These are phyloP conservation scores for Sporisorium sorghi DNA, from an alignment of 1,284 basidiomycete species.

Conservation along the genomic window DNA sequence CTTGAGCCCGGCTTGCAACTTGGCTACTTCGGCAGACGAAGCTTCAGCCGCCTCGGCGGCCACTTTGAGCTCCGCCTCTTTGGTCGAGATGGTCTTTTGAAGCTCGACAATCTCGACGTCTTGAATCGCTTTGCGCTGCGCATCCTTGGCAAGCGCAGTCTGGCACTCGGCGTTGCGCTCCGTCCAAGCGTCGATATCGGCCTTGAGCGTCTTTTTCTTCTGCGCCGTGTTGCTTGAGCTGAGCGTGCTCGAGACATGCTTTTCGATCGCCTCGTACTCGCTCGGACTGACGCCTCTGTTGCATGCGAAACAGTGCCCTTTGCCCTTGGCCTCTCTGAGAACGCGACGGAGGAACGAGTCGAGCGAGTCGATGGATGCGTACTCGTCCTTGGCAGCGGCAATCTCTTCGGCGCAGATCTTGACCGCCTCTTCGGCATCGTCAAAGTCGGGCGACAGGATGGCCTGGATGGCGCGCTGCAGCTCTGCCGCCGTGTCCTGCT, in stretches of 20 bases:
- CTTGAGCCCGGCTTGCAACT: slow-evolving; percentile 42
- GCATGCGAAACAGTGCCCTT: slow-evolving; percentile 82
- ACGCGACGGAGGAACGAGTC: slow-evolving; percentile 76
- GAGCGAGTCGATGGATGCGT: slow-evolving; percentile 66
- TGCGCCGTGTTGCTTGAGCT: slow-evolving; percentile 70
- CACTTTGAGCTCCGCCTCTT: slow-evolving; percentile 70
- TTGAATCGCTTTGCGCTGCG: slow-evolving; percentile 48
- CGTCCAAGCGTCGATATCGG: slow-evolving; percentile 72
- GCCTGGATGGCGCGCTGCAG: slow-evolving; percentile 73
- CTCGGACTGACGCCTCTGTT: slow-evolving; percentile 77
- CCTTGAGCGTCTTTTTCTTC: slow-evolving; percentile 76
- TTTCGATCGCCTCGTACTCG: slow-evolving; percentile 72
- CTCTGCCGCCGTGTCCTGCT: slow-evolving; percentile 69
- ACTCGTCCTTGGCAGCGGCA: slow-evolving; percentile 52
- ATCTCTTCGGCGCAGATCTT: slow-evolving; percentile 75
- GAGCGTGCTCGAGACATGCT: slow-evolving; percentile 58
- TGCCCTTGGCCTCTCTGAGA: slow-evolving; percentile 75
- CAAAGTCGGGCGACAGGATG: slow-evolving; percentile 70
- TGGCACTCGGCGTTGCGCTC: slow-evolving; percentile 71
- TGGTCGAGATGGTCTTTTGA: slow-evolving; percentile 76
- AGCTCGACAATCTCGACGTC: slow-evolving; percentile 70
- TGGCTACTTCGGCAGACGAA: slow-evolving; percentile 33
- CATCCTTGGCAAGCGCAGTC: slow-evolving; percentile 75
- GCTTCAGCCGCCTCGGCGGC: slow-evolving; percentile 63
- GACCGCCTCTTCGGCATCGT: slow-evolving; percentile 75